These are phyloP conservation scores for Ascochyta clinopodiicola DNA, from an alignment of 2,329 filamentous ascomycete genomes.

Conservation along the genomic window DNA sequence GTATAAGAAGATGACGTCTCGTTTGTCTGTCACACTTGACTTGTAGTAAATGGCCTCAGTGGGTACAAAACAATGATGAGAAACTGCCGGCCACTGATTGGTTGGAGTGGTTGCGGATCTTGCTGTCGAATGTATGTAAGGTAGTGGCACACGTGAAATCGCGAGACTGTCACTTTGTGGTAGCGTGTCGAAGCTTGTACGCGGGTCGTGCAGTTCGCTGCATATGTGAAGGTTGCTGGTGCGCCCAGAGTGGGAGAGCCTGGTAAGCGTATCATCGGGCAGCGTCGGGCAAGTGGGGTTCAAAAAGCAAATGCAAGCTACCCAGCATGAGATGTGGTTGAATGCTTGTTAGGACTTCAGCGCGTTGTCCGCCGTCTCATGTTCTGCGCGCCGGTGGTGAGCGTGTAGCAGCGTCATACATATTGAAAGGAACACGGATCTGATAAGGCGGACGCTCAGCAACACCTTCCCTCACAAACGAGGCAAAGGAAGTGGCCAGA, in stretches of 20 bases:
- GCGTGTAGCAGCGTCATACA: slow-evolving; percentile 28
- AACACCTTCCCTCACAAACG: slow-evolving; percentile 6
- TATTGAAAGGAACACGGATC: slow-evolving; percentile 18
- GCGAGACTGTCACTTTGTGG: slow-evolving; percentile 15
- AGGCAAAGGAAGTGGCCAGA: slow-evolving; percentile 4
- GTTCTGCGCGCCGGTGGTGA: slow-evolving; percentile 16
- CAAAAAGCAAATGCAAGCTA: slow-evolving; percentile 1
- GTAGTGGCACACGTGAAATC: slow-evolving; percentile 33
- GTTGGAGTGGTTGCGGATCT: slow-evolving; percentile 20
- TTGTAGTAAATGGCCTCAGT: slow-evolving; percentile 12
- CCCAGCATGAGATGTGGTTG: neutral
- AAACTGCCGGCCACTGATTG: slow-evolving; percentile 45
- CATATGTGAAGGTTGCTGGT: slow-evolving; percentile 4
- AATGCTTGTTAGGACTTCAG: slow-evolving; percentile 4
- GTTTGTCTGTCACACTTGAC: neutral
- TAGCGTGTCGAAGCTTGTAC: slow-evolving; percentile 14
- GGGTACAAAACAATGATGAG: slow-evolving; percentile 36
- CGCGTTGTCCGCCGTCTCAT: slow-evolving; percentile 8
- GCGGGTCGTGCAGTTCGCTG: slow-evolving; percentile 11
- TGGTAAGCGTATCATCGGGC: slow-evolving; percentile 13
- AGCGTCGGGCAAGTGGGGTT: slow-evolving; percentile 11
- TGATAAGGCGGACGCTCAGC: slow-evolving; percentile 15
- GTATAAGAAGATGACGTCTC: neutral
- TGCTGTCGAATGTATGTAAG: slow-evolving; percentile 26
- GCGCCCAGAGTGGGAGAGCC: slow-evolving; percentile 4